phyloP scores from a whole-genome alignment of 169 alveolate genomes.

The Plasmodium blacklocki region DNA sequence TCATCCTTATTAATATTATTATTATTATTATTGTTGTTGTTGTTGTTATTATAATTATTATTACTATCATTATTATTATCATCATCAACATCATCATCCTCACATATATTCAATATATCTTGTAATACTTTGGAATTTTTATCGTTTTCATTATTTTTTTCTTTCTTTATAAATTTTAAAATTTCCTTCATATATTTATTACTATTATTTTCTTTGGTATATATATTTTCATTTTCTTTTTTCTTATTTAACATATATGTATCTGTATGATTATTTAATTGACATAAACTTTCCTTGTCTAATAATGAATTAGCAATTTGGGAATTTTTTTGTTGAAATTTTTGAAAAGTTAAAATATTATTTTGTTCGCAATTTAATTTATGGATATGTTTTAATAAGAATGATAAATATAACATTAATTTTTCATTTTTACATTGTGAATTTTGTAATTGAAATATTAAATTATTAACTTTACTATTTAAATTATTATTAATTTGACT shows the following conservation, averaged over 20 bases:
- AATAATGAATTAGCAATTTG: background rate
- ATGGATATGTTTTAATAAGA: slow-evolving; percentile 47
- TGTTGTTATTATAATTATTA: no score
- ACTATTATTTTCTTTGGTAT: no score
- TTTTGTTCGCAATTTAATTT: background rate
- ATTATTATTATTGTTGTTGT: no score
- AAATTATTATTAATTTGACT: slow-evolving; percentile 53
- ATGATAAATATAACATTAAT: slow-evolving; percentile 38
- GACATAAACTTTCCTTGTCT: no score
- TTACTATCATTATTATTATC: background rate
- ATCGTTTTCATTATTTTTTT: no score
- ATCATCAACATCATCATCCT: background rate
- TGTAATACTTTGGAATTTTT: no score
- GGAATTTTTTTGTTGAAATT: slow-evolving; percentile 22
- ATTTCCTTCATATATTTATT: no score
- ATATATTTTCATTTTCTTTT: no score
- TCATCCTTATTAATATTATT: no score
- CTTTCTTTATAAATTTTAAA: no score
- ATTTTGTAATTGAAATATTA: slow-evolving; percentile 61
- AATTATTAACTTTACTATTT: slow-evolving; percentile 46
- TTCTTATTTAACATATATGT: no score
- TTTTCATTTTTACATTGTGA: slow-evolving; percentile 70
- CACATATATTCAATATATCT: background rate
- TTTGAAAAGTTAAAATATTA: slow-evolving; percentile 20
- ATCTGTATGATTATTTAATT: no score